Percentiles rank a stretch among this genome's conserved stretches.
These are phyloP conservation scores for Sanghuangporus sanghuang DNA, from an alignment of 1,284 basidiomycete genomes.

Conservation along the genomic window DNA sequence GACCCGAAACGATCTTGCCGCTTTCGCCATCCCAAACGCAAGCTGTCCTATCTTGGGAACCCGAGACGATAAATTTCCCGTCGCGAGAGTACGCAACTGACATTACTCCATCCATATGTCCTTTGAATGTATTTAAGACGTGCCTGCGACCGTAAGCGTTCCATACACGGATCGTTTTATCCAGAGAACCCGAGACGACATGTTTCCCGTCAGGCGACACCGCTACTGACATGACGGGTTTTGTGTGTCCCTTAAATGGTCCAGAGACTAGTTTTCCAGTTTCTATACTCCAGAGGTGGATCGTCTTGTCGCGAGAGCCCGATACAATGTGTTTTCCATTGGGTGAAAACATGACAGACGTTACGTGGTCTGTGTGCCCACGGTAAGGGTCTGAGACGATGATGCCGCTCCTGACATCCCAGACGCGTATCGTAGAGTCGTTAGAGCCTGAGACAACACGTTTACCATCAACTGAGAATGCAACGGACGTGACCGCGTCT, in stretches of 20 bases:
- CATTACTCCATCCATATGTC: no score
- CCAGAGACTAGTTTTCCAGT: not conserved
- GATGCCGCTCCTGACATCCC: not conserved
- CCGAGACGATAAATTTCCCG: conserved; percentile 18
- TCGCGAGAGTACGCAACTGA: no score
- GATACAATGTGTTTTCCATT: not conserved
- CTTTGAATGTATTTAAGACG: no score
- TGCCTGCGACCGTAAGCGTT: no score
- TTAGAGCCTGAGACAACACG: not conserved
- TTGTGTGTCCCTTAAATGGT: conserved; percentile 5
- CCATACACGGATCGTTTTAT: no score
- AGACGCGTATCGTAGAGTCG: not conserved
- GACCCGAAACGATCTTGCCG: no score
- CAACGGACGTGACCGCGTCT: not conserved
- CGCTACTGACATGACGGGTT: conserved; percentile 9
- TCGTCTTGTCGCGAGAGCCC: not conserved
- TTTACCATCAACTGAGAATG: not conserved
- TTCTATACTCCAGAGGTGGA: not conserved
- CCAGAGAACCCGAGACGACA: no score
- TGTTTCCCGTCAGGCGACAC: conserved; percentile 17
- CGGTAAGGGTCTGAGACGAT: not conserved
- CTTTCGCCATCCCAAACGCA: not conserved
- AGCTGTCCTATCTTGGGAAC: conserved; percentile 13
- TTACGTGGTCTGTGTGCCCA: not conserved
- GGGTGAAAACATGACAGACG: not conserved